Conservation (phyloP, 2,329 filamentous ascomycete species). For the Fusarium irregulare region DNA sequence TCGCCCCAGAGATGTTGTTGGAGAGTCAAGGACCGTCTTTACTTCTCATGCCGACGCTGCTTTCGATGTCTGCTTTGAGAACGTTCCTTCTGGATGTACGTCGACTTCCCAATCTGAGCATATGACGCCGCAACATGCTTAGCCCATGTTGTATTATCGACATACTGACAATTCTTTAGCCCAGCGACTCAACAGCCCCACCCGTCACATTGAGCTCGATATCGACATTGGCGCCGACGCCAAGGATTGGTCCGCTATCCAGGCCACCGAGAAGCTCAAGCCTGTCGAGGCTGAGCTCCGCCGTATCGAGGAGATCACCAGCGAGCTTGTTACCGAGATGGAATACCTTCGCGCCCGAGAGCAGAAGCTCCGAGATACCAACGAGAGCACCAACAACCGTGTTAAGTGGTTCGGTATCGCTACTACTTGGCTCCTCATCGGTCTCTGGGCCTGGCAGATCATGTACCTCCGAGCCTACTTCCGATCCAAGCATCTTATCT, state of each 20-base stretch:
- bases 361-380: slow-evolving; percentile 96
- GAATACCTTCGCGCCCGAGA: slow-evolving; percentile 91
- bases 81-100: slow-evolving; percentile 78
- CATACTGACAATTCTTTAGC: slow-evolving; percentile 35
- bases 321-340: slow-evolving; percentile 93
- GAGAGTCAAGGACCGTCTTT: slow-evolving; percentile 93
- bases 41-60: slow-evolving; percentile 91
- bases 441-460: slow-evolving; percentile 95
- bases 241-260: slow-evolving; percentile 97
- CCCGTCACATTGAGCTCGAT: slow-evolving; percentile 86
- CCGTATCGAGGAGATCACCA: slow-evolving; percentile 89
- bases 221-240: slow-evolving; percentile 97
- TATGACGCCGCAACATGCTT: slow-evolving; percentile 19
- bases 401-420: slow-evolving; percentile 98
- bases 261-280: slow-evolving; percentile 97
- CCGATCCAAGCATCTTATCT: slow-evolving; percentile 66
- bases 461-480: slow-evolving; percentile 98
- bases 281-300: slow-evolving; percentile 95
- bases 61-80: slow-evolving; percentile 98
- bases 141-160: not conserved
- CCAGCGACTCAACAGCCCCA: slow-evolving; percentile 54
- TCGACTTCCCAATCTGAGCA: slow-evolving; percentile 37
- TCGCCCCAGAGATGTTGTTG: slow-evolving; percentile 87
- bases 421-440: slow-evolving; percentile 91
- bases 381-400: slow-evolving; percentile 98